These are phyloP conservation scores for Puccinia triticina DNA, from an alignment of 1,284 basidiomycete species.

Conservation along the genomic window DNA sequence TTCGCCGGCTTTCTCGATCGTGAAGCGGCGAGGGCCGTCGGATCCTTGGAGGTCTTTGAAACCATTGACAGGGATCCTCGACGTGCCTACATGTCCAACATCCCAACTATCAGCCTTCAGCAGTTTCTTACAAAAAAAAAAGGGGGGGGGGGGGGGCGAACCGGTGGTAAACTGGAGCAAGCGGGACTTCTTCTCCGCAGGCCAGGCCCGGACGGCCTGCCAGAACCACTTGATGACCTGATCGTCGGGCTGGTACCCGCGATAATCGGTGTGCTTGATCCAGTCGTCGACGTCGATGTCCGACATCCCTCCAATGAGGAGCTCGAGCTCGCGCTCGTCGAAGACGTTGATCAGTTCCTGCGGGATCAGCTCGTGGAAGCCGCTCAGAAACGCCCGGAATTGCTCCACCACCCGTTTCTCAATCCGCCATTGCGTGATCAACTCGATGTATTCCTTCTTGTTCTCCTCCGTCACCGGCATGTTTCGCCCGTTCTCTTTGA, in stretches of 20 bases:
- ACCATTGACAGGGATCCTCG: conserved; percentile 55
- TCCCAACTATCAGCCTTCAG: too few species aligned
- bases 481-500: conserved; percentile 82
- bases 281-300: conserved; percentile 83
- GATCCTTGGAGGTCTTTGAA: conserved; percentile 56
- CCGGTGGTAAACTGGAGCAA: conserved; percentile 87
- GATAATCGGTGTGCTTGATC: conserved; percentile 69
- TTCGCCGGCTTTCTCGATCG: conserved; percentile 55
- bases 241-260: conserved; percentile 66
- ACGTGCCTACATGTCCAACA: conserved; percentile 54
- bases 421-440: conserved; percentile 92
- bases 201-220: conserved; percentile 86
- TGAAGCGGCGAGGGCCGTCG: conserved; percentile 56
- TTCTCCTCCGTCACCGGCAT: conserved; percentile 91
- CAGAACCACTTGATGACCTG: conserved; percentile 99
- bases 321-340: conserved; percentile 93
- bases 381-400: conserved; percentile 92
- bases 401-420: conserved; percentile 89
- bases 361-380: conserved; percentile 92
- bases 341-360: conserved; percentile 95
- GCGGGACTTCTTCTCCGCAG: conserved; percentile 54
- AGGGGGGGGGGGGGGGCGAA: background rate
- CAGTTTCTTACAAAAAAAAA: background rate
- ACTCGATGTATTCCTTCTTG: conserved; percentile 97
- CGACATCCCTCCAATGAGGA: conserved; percentile 97